These are phyloP conservation scores for Penicillium brevicompactum DNA, from an alignment of 2,329 filamentous ascomycete species.

Conservation along the genomic window DNA sequence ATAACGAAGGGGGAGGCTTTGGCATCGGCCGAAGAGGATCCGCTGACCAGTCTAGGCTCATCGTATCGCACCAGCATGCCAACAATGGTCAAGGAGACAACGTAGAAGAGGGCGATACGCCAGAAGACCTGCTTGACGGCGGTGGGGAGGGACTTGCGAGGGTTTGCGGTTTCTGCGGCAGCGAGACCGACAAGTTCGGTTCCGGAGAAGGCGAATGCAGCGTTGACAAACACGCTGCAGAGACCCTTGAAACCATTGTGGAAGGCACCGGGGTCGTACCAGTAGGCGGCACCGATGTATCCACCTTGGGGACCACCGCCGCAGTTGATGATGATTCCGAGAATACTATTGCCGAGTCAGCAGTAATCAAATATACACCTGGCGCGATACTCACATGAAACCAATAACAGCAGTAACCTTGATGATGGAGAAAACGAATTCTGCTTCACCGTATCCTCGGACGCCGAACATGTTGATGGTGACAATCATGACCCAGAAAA, in stretches of 20 bases:
- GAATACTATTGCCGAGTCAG: conserved; percentile 57
- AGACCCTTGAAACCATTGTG: conserved; percentile 69
- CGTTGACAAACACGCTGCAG: conserved; percentile 65
- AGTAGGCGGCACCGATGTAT: conserved; percentile 80
- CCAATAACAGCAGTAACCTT: conserved; percentile 85
- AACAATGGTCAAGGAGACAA: conserved; percentile 77
- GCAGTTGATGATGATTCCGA: conserved; percentile 83
- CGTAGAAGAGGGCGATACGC: conserved; percentile 89
- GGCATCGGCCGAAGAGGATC: conserved; percentile 62
- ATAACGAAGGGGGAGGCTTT: conserved; percentile 91
- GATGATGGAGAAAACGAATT: conserved; percentile 83
- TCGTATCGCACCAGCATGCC: conserved; percentile 79
- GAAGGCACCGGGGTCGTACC: conserved; percentile 74
- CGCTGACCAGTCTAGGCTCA: conserved; percentile 64
- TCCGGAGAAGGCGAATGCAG: conserved; percentile 64
- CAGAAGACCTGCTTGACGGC: conserved; percentile 95
- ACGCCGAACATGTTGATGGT: conserved; percentile 86
- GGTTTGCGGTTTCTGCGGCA: conserved; percentile 61
- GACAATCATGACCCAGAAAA: conserved; percentile 78
- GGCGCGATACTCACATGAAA: conserved; percentile 67
- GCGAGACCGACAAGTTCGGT: conserved; percentile 65
- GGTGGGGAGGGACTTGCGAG: conserved; percentile 72
- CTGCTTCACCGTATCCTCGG: conserved; percentile 84
- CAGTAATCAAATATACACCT: conserved; percentile 4
- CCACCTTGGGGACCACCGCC: conserved; percentile 72